Base-by-base conservation (phyloP, 352 stramenopile genomes). In the Globisporangium ultimum region DNA sequence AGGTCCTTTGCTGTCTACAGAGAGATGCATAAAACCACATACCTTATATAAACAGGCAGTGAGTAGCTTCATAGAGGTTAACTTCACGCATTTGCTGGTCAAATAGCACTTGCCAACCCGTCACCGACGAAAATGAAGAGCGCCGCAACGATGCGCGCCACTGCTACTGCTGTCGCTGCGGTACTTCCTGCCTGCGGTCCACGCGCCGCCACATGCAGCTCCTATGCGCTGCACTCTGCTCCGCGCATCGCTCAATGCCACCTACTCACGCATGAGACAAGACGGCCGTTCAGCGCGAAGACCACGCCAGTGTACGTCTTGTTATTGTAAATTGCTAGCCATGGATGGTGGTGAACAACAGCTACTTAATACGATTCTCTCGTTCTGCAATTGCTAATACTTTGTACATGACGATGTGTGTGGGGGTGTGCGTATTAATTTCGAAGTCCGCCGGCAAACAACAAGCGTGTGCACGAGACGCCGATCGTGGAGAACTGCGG, bases 401-500 rank as follows among this genome's bases (percentile, higher is more conserved):
- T n/a, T 13, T 43, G 38, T 10, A n/a, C 17, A 51, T 18, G 10
- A 41, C 18, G 11, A 22, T n/a, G n/a, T n/a, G n/a, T n/a, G n/a
- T n/a, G n/a, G n/a, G n/a, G n/a, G n/a, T n/a, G n/a, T n/a, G n/a
- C n/a, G n/a, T n/a, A n/a, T n/a, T n/a, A n/a, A n/a, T n/a, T n/a
- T n/a, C n/a, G n/a, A n/a, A 53, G 41, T 76, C 58, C 53, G 56
- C 61, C 48, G 55, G 57, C 13, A 66, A 68, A 72, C 43, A 74
- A 43, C 21, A 72, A 67, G 20, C 77, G 79, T 22, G 60, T 87
- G 40, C 67, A 82, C 46, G 82, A 89, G 61, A 80, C 76, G 11
- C 49, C 63, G 1, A 63, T 91, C 22, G 82, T 84, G 38, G 58
- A 71, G 55, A 71, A 82, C 55, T 82, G 76, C 20, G 80, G 83